Conservation (phyloP, 2,329 filamentous ascomycete genomes). For the Fusarium pseudograminearum region DNA sequence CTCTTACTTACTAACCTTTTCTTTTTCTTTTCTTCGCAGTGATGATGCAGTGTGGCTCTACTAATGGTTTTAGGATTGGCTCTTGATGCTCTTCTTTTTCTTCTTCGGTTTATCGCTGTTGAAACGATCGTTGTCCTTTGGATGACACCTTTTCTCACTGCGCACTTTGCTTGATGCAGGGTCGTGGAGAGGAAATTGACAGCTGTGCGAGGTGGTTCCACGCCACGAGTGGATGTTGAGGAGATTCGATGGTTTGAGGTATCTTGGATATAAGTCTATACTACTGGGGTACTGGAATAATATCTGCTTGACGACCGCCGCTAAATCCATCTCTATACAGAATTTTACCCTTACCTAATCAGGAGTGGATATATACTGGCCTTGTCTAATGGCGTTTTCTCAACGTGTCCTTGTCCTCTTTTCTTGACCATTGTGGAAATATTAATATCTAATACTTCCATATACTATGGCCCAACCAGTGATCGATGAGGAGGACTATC, state of each 20-base stretch:
- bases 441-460: neutral
- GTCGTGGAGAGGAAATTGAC: constrained; percentile 61
- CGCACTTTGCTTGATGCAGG: constrained; percentile 59
- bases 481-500: neutral
- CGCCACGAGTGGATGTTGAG: too few relatives aligned
- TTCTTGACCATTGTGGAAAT: neutral
- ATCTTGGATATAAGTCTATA: too few relatives aligned
- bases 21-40: constrained; percentile 42
- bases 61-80: neutral
- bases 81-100: constrained; percentile 7
- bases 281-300: too few relatives aligned
- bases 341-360: neutral
- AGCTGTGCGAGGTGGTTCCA: too few relatives aligned
- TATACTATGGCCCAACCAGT: neutral
- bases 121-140: constrained; percentile 38
- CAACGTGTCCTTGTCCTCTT: neutral
- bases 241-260: too few relatives aligned
- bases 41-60: constrained; percentile 37
- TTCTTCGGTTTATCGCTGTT: constrained; percentile 36
- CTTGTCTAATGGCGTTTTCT: neutral
- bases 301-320: too few relatives aligned
- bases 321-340: neutral
- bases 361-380: neutral
- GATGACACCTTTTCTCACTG: constrained; percentile 64
- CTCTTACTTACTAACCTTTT: constrained; percentile 46